These are phyloP conservation scores for Sanghuangporus sanghuang DNA, from an alignment of 1,284 basidiomycete genomes.

Conservation along the genomic window DNA sequence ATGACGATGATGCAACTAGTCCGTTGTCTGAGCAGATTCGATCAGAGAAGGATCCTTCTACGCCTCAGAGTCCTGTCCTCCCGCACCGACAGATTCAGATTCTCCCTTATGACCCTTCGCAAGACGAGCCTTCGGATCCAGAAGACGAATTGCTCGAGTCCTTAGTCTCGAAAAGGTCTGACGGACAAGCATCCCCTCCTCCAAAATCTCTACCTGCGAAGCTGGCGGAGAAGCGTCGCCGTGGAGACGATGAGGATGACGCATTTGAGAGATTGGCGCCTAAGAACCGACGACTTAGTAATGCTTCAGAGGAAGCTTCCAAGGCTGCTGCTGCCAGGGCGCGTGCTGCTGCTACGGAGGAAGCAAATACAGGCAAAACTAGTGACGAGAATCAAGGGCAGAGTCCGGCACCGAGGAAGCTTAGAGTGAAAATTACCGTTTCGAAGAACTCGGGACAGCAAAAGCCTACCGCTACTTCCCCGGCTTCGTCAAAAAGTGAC, in stretches of 20 bases:
- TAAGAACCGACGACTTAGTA: slow-evolving; percentile 46
- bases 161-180: slow-evolving; percentile 33
- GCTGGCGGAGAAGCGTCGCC: slow-evolving; percentile 60
- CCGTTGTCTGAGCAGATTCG: slow-evolving; percentile 22
- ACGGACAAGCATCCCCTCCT: slow-evolving; percentile 40
- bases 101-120: slow-evolving; percentile 25
- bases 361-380: not conserved
- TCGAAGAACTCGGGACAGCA: not conserved
- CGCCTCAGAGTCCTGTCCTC: slow-evolving; percentile 31
- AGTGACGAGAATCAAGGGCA: slow-evolving; percentile 36
- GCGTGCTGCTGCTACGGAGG: slow-evolving; percentile 19
- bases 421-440: slow-evolving; percentile 63
- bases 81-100: slow-evolving; percentile 36
- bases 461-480: slow-evolving; percentile 26
- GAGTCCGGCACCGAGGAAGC: slow-evolving; percentile 56
- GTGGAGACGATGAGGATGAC: slow-evolving; percentile 72
- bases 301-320: slow-evolving; percentile 28
- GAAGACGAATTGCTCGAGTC: slow-evolving; percentile 52
- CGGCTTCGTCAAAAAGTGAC: slow-evolving; percentile 47
- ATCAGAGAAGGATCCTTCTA: slow-evolving; percentile 1
- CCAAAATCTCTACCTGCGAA: slow-evolving; percentile 28
- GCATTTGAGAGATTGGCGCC: slow-evolving; percentile 52
- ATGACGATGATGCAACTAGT: slow-evolving; percentile 49
- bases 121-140: slow-evolving; percentile 41
- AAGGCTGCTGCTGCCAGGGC: slow-evolving; percentile 18